A percentile compares a stretch with the other conserved stretches of the same genome.
Evolutionary conservation across 192 early-diverging fungal genomes (phyloP).

Genomic region (Coemansia aciculifera): DNA sequence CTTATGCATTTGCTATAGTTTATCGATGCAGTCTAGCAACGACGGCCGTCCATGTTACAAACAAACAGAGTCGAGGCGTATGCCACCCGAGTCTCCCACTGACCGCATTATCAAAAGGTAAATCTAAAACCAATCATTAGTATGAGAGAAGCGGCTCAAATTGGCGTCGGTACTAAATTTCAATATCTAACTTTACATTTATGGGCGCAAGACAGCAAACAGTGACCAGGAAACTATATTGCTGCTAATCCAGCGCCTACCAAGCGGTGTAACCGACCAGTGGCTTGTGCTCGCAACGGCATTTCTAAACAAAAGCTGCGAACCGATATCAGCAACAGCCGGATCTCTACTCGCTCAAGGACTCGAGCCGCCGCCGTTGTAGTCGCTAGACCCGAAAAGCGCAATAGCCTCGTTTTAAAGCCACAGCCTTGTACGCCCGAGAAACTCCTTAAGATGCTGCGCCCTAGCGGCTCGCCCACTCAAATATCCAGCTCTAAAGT

Average conservation of each 20-base stretch:
- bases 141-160: background rate
- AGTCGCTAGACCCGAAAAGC: background rate
- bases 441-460: slow-evolving; percentile 20
- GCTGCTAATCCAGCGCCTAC: background rate
- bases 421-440: slow-evolving; percentile 18
- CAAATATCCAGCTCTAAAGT: slow-evolving; percentile 35
- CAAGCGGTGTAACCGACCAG: background rate
- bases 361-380: background rate
- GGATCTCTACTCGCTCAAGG: background rate
- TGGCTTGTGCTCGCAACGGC: background rate
- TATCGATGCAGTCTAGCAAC: background rate
- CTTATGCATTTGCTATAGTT: background rate
- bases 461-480: slow-evolving; percentile 45
- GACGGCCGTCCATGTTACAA: background rate
- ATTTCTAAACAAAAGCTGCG: background rate
- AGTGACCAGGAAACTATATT: slow-evolving; percentile 2
- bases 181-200: background rate
- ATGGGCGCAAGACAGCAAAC: slow-evolving; percentile 9
- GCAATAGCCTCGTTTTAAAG: background rate
- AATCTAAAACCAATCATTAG: background rate
- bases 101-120: slow-evolving; percentile 17
- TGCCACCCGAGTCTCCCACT: slow-evolving; percentile 13
- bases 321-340: background rate
- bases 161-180: background rate
- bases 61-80: background rate